phyloP scores from a whole-genome alignment of 2,329 filamentous ascomycete species.

The Fragosphaeria purpurea region DNA sequence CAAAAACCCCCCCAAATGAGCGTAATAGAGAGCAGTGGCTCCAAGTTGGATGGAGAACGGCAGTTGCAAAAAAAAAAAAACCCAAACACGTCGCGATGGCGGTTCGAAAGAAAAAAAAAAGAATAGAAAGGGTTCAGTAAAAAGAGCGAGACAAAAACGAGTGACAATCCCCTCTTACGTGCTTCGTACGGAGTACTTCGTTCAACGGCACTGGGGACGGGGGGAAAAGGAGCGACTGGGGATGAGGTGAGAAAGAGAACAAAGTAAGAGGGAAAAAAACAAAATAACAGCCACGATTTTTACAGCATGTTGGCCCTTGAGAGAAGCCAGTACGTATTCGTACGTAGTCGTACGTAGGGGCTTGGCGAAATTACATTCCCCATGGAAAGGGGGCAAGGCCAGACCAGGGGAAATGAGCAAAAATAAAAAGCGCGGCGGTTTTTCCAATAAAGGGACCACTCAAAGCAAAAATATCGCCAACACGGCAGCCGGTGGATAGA shows the following conservation, averaged over 20 bases:
- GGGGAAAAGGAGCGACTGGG: background rate
- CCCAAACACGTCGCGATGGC: too few species aligned
- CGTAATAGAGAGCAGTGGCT: slow-evolving; percentile 43
- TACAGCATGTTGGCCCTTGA: too few species aligned
- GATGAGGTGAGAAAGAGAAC: background rate
- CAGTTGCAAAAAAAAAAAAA: slow-evolving; percentile 3
- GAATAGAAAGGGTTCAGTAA: slow-evolving; percentile 2
- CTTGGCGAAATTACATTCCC: slow-evolving; percentile 17
- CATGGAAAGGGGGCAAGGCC: slow-evolving; percentile 10
- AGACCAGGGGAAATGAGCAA: slow-evolving; percentile 10
- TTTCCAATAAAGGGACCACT: background rate
- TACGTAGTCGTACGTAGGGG: background rate
- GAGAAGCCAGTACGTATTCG: too few species aligned
- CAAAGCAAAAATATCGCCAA: background rate
- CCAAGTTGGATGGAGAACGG: slow-evolving; percentile 41
- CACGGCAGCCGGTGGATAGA: too few species aligned
- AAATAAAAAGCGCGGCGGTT: background rate
- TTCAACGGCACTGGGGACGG: background rate
- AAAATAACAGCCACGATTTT: too few species aligned
- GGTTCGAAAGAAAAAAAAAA: background rate
- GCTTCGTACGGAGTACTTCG: background rate
- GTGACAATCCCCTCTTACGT: too few species aligned
- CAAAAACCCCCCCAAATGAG: slow-evolving; percentile 34
- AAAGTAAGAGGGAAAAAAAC: background rate
- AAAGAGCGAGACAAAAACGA: too few species aligned